These are phyloP conservation scores for Colletotrichum truncatum DNA, from an alignment of 2,329 filamentous ascomycete species.

Conservation along the genomic window DNA sequence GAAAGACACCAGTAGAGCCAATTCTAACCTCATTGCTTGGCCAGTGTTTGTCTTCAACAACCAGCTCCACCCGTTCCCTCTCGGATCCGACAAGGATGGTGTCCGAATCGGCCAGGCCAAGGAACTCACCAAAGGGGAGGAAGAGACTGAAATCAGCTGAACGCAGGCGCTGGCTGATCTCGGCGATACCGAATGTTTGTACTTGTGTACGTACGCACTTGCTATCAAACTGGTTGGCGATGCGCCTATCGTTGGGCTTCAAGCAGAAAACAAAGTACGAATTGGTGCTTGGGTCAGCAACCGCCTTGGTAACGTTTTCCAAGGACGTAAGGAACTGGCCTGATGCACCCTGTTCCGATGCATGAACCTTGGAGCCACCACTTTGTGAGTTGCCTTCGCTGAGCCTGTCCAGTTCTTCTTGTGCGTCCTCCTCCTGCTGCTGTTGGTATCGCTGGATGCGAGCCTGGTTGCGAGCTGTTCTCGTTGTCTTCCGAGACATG, in stretches of 20 bases:
- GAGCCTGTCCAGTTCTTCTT: constrained; percentile 57
- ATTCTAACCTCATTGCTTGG: constrained; percentile 89
- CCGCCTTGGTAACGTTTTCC: constrained; percentile 88
- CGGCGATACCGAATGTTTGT: constrained; percentile 94
- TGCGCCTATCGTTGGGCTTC: constrained; percentile 95
- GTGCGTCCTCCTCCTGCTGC: constrained; percentile 46
- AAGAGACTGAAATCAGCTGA: constrained; percentile 97
- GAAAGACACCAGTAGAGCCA: constrained; percentile 91
- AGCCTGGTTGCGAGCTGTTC: constrained; percentile 39
- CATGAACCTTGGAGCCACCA: constrained; percentile 50
- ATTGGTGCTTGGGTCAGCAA: constrained; percentile 85
- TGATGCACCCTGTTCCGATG: constrained; percentile 77
- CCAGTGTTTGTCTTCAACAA: constrained; percentile 95
- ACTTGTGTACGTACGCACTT: constrained; percentile 96
- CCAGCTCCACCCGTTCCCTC: constrained; percentile 86
- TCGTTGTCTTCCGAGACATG: constrained; percentile 78
- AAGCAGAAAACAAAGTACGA: constrained; percentile 97
- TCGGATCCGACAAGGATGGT: constrained; percentile 90
- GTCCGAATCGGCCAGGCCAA: constrained; percentile 87
- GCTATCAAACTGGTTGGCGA: constrained; percentile 98
- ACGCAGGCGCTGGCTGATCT: constrained; percentile 92
- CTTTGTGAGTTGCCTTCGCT: constrained; percentile 58
- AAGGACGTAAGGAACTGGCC: constrained; percentile 91
- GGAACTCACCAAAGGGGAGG: constrained; percentile 93
- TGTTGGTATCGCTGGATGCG: constrained; percentile 45